Base-by-base conservation (phyloP, 2,329 filamentous ascomycete genomes). In the Helminthosporium solani region DNA sequence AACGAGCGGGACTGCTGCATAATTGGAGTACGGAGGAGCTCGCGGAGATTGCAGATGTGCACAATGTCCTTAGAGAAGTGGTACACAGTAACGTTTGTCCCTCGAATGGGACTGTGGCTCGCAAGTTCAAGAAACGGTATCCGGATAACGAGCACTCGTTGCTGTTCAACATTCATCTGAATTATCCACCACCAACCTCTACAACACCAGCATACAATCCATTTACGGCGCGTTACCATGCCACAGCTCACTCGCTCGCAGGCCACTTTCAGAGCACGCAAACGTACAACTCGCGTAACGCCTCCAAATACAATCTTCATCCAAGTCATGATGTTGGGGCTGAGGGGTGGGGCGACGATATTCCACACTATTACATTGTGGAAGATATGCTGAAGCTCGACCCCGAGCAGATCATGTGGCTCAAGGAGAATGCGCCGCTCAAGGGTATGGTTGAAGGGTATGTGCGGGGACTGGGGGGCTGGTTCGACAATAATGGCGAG, bases 341-440 rank as follows among this genome's bases (percentile, higher is more conserved):
- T n/a, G 80, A 83, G 63, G 82, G 82, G 19, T 85, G 82, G 82
- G 82, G 82, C 23, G 81, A 84, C 54, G 81, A 84, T 44, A 80
- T 84, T 40, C 72, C 75, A 12, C 81, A 84, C 50, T 84, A 84
- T 61, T 84, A 85, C 53, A 72, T 84, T 5, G 76, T 85, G 3
- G 79, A 85, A 54, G 81, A 84, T 50, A 82, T 84, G 76, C 70
- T 84, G 66, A 85, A 85, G 64, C 70, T 85, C 30, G 77, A 83
- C 47, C 82, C 82, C 0, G 78, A 75, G 31, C 80, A 84, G 61
- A 71, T 84, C 7, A 57, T 85, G 50, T 80, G 75, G 71, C 62
- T 85, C 44, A 76, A 76, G 44, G 78, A 83, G 50, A 73, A 81
- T 52, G 78, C 78, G 33, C 75, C 75, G 27, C 56, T 78, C 8